These are phyloP conservation scores for Arthrobotrys megalospora DNA, from an alignment of 2,329 filamentous ascomycete species.

Conservation along the genomic window DNA sequence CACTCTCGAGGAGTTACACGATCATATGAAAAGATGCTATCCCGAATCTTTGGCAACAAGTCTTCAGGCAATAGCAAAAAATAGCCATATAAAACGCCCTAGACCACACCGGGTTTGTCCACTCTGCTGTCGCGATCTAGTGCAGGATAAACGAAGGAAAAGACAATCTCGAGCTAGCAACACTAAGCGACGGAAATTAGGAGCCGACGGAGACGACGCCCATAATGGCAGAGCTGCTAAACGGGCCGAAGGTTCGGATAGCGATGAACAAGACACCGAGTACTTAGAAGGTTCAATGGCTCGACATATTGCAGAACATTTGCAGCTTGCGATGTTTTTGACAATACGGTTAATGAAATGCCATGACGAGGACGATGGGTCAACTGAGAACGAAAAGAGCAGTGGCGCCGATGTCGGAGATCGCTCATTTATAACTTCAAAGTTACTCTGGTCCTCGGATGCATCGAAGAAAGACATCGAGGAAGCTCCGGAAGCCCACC, in stretches of 20 bases:
- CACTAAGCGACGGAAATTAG: neutral
- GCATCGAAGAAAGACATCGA: too few relatives aligned
- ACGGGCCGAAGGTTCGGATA: too few relatives aligned
- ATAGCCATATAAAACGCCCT: neutral
- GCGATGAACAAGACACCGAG: too few relatives aligned
- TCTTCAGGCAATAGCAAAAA: neutral
- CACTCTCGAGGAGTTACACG: conserved; percentile 12
- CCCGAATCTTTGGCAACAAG: neutral
- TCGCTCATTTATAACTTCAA: too few relatives aligned
- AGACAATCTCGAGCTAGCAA: neutral
- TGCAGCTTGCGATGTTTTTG: neutral
- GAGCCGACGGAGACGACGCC: too few relatives aligned
- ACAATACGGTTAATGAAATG: neutral
- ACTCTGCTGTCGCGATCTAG: conserved; percentile 3
- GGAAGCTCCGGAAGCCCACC: too few relatives aligned
- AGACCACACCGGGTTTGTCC: neutral
- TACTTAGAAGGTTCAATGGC: too few relatives aligned
- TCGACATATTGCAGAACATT: too few relatives aligned
- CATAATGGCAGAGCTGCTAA: too few relatives aligned
- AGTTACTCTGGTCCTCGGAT: too few relatives aligned
- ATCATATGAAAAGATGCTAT: conserved; percentile 5
- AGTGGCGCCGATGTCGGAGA: too few relatives aligned
- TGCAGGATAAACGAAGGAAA: neutral
- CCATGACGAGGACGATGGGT: neutral
- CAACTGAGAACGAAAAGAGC: too few relatives aligned